Conservation (phyloP, 108 stramenopile genomes). For the Ochromonas danica region DNA sequence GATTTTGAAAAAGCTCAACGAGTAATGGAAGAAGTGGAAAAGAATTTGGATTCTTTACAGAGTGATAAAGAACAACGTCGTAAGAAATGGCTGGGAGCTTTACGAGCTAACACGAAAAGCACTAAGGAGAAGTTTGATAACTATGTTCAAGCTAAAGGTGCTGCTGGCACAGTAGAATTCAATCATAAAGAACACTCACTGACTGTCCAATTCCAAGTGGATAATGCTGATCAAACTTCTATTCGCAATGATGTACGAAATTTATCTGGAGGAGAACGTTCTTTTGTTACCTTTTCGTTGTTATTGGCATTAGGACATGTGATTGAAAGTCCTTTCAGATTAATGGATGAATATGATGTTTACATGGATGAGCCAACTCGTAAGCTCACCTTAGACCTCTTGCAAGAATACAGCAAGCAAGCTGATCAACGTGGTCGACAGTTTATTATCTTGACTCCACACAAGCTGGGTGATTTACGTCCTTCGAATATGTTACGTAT, state of each 20-base stretch:
- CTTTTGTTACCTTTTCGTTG: constrained; percentile 80
- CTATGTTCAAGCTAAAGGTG: constrained; percentile 71
- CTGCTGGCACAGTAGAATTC: constrained; percentile 67
- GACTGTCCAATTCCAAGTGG: constrained; percentile 63
- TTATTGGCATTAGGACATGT: constrained; percentile 82
- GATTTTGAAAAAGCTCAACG: neutral
- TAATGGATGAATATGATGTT: constrained; percentile 98
- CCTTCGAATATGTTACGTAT: neutral
- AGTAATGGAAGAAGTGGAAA: neutral
- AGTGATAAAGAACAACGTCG: neutral
- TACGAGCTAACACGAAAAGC: neutral
- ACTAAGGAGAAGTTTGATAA: constrained; percentile 62
- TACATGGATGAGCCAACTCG: constrained; percentile 85
- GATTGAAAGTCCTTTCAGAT: constrained; percentile 89
- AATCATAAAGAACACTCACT: constrained; percentile 64
- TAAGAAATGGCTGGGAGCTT: neutral
- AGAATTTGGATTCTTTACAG: neutral
- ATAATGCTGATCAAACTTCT: constrained; percentile 55
- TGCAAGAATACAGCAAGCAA: constrained; percentile 38
- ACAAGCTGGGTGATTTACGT: constrained; percentile 58
- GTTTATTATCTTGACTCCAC: constrained; percentile 94
- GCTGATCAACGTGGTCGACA: constrained; percentile 64
- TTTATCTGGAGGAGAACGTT: constrained; percentile 58
- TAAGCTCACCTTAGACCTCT: constrained; percentile 71
- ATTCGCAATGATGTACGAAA: constrained; percentile 78